Conservation (phyloP, 768 basidiomycete species). For the Auricularia sp. region DNA sequence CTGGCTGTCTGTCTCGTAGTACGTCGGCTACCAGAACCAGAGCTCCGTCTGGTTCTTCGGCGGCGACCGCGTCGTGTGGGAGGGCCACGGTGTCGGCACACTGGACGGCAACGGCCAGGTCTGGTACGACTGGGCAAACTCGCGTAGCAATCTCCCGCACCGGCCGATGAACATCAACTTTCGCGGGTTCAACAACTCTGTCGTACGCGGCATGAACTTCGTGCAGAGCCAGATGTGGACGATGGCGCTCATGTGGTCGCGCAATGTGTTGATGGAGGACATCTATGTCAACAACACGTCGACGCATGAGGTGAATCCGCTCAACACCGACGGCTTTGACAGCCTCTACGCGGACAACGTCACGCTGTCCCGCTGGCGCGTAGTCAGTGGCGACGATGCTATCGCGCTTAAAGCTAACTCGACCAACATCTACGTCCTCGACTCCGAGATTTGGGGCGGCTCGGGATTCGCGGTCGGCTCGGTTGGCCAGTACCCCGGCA, state of each 20-base stretch:
- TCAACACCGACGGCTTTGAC: conserved; percentile 12
- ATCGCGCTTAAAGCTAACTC: conserved; percentile 32
- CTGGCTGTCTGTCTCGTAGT: conserved; percentile 26
- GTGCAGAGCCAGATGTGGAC: conserved; percentile 36
- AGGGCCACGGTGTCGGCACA: conserved; percentile 26
- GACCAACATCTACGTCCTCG: conserved; percentile 30
- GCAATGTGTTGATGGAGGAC: conserved; percentile 26
- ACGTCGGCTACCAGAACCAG: conserved; percentile 28
- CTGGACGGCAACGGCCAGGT: conserved; percentile 33
- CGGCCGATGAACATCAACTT: conserved; percentile 29
- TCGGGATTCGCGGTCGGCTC: conserved; percentile 31
- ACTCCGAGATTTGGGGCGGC: conserved; percentile 27
- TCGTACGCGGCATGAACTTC: conserved; percentile 27
- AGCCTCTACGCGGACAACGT: conserved; percentile 29
- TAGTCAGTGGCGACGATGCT: conserved; percentile 30
- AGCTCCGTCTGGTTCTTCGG: conserved; percentile 28
- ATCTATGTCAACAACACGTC: conserved; percentile 32
- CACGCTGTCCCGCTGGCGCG: conserved; percentile 28
- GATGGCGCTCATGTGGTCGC: conserved; percentile 25
- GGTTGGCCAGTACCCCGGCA: conserved; percentile 27
- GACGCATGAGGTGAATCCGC: conserved; percentile 14
- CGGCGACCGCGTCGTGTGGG: conserved; percentile 21
- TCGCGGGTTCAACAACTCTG: conserved; percentile 25
- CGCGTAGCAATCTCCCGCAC: conserved; percentile 27
- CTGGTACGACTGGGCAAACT: conserved; percentile 32